Conservation (phyloP, 305 asterid genomes). For the Plantago coronopus region DNA sequence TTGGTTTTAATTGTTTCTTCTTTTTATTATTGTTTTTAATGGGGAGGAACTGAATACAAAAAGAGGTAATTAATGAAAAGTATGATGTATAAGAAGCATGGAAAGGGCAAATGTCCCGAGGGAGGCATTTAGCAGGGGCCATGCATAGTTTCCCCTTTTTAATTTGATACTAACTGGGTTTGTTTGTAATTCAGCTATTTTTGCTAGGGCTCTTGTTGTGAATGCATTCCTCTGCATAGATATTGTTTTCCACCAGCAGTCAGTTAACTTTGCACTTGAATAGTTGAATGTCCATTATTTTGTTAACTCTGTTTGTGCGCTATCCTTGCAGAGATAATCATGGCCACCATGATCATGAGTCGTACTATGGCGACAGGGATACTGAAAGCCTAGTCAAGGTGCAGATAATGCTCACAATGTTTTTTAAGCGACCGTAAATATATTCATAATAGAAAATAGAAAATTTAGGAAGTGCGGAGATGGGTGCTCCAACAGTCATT, state of each 20-base stretch:
- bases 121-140: too few relatives aligned
- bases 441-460: slow-evolving; percentile 8
- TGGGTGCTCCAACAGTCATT: slow-evolving; percentile 6
- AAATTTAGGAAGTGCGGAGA: not conserved
- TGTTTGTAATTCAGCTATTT: too few relatives aligned
- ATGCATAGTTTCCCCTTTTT: too few relatives aligned
- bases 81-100: too few relatives aligned
- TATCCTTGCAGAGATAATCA: slow-evolving; percentile 58
- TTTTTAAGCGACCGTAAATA: not conserved
- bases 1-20: too few relatives aligned
- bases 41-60: too few relatives aligned
- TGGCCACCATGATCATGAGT: slow-evolving; percentile 91
- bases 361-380: slow-evolving; percentile 98
- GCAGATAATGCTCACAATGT: slow-evolving; percentile 25
- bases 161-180: too few relatives aligned
- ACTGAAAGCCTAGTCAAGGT: slow-evolving; percentile 83
- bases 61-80: too few relatives aligned
- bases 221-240: too few relatives aligned
- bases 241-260: not conserved
- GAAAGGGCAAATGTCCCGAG: too few relatives aligned
- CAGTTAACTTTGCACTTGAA: slow-evolving; percentile 11
- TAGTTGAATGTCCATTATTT: slow-evolving; percentile 11
- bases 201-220: too few relatives aligned
- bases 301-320: slow-evolving; percentile 1
- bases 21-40: too few relatives aligned